Conservation (phyloP, 805 yeast species). For the Zygosaccharomyces rouxii region DNA sequence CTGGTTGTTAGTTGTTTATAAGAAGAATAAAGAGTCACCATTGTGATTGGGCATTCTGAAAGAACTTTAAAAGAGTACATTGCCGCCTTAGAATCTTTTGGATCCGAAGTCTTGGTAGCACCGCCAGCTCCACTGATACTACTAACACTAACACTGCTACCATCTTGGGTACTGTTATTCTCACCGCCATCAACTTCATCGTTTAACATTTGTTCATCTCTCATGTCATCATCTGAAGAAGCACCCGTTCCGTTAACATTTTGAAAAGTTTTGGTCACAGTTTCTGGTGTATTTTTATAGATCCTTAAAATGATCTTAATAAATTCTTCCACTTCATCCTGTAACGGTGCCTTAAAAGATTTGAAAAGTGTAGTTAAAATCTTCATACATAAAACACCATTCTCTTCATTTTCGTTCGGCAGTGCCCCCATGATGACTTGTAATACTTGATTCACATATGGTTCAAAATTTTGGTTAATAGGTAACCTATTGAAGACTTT, state of each 20-base stretch:
- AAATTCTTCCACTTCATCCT: slow-evolving; percentile 73
- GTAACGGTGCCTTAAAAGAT: slow-evolving; percentile 64
- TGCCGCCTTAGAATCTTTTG: slow-evolving; percentile 58
- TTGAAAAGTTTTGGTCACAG: slow-evolving; percentile 68
- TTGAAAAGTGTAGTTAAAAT: slow-evolving; percentile 81
- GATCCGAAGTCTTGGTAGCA: slow-evolving; percentile 1
- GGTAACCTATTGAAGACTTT: slow-evolving; percentile 79
- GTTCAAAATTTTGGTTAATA: slow-evolving; percentile 75
- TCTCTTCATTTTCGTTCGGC: slow-evolving; percentile 85
- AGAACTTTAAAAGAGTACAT: slow-evolving; percentile 83
- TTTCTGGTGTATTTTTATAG: slow-evolving; percentile 72
- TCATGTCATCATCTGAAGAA: slow-evolving; percentile 13
- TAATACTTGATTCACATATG: slow-evolving; percentile 57
- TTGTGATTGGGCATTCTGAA: slow-evolving; percentile 94
- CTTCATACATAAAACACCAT: slow-evolving; percentile 88
- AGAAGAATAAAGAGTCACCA: slow-evolving; percentile 87
- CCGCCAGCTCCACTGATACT: neutral
- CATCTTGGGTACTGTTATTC: slow-evolving; percentile 4
- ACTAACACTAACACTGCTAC: neutral
- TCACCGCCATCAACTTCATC: slow-evolving; percentile 9
- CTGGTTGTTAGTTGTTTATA: slow-evolving; percentile 71
- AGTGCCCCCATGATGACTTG: slow-evolving; percentile 55
- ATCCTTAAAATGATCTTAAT: slow-evolving; percentile 69
- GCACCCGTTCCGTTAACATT: slow-evolving; percentile 16
- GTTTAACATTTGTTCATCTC: slow-evolving; percentile 11